Conservation (phyloP, 345 rosid species). For the Citrus australasica region DNA sequence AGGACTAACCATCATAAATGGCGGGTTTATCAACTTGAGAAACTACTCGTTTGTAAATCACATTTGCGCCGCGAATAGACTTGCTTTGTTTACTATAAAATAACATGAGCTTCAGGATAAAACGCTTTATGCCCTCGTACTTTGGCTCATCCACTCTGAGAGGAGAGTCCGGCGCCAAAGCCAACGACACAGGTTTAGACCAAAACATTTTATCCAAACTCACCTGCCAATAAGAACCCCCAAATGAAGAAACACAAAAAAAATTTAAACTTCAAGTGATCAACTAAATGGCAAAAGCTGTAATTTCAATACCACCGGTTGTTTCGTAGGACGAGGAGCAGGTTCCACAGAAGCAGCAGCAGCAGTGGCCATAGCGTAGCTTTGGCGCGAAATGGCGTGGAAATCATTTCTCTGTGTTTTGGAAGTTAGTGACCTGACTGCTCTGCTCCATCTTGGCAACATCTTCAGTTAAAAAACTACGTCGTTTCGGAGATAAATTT, state of each 20-base stretch:
- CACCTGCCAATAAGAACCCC: constrained; percentile 31
- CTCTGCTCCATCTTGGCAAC: constrained; percentile 60
- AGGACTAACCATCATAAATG: constrained; percentile 66
- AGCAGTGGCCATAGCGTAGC: constrained; percentile 41
- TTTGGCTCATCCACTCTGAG: constrained; percentile 73
- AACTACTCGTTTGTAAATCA: constrained; percentile 57
- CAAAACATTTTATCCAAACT: constrained; percentile 75
- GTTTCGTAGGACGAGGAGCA: constrained; percentile 28
- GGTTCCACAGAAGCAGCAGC: constrained; percentile 40
- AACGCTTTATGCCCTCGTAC: constrained; percentile 53
- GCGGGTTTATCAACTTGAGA: constrained; percentile 76
- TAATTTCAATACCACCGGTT: constrained; percentile 37
- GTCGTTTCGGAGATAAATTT: neutral
- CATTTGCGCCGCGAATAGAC: constrained; percentile 82
- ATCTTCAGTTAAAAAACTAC: constrained; percentile 15
- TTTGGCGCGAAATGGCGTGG: constrained; percentile 25
- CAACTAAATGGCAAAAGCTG: neutral
- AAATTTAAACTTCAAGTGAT: neutral
- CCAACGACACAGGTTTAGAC: constrained; percentile 86
- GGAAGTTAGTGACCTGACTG: constrained; percentile 25
- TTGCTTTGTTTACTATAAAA: constrained; percentile 92
- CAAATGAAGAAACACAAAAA: neutral
- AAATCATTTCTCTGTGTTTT: constrained; percentile 21
- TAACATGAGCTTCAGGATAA: constrained; percentile 60
- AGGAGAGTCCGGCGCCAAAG: constrained; percentile 67